Conservation (phyloP, 2,329 filamentous ascomycete species). For the Fusarium palustre region DNA sequence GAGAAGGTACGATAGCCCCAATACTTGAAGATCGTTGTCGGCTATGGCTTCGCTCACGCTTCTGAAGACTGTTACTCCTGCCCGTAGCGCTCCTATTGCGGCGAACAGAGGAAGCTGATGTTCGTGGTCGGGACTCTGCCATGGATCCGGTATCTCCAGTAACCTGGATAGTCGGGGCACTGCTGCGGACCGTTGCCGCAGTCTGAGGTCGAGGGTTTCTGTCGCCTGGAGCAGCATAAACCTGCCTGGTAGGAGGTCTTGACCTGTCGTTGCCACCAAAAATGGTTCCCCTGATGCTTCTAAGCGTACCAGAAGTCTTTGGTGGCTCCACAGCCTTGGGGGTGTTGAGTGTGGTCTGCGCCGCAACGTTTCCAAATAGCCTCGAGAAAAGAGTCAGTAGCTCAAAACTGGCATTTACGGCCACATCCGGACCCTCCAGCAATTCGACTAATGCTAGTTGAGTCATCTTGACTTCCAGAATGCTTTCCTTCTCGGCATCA, state of each 20-base stretch:
- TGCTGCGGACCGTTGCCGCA: constrained; percentile 57
- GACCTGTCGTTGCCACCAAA: constrained; percentile 72
- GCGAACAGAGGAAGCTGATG: constrained; percentile 49
- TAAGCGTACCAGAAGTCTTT: constrained; percentile 77
- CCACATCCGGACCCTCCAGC: constrained; percentile 83
- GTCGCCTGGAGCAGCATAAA: constrained; percentile 53
- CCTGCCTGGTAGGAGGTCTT: constrained; percentile 57
- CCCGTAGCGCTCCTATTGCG: constrained; percentile 60
- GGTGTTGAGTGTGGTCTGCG: constrained; percentile 59
- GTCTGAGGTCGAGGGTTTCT: constrained; percentile 55
- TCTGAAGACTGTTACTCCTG: constrained; percentile 65
- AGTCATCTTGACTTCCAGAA: constrained; percentile 97
- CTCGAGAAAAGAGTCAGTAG: constrained; percentile 83
- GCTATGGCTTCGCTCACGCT: constrained; percentile 63
- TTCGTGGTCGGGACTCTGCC: constrained; percentile 51
- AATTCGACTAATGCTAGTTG: constrained; percentile 87
- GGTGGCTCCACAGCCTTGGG: constrained; percentile 66
- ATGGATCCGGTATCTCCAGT: constrained; percentile 70
- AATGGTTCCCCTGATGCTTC: constrained; percentile 79
- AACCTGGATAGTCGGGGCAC: constrained; percentile 79
- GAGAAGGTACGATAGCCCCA: constrained; percentile 50
- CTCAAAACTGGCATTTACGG: constrained; percentile 89
- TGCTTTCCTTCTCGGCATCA: constrained; percentile 82
- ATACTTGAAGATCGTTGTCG: constrained; percentile 60
- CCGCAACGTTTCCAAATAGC: constrained; percentile 73